Evolutionary conservation across 208 protist species (phyloP), one percentile per base, ranked within the genome.

Genomic region (Wallacemonas sp.): DNA sequence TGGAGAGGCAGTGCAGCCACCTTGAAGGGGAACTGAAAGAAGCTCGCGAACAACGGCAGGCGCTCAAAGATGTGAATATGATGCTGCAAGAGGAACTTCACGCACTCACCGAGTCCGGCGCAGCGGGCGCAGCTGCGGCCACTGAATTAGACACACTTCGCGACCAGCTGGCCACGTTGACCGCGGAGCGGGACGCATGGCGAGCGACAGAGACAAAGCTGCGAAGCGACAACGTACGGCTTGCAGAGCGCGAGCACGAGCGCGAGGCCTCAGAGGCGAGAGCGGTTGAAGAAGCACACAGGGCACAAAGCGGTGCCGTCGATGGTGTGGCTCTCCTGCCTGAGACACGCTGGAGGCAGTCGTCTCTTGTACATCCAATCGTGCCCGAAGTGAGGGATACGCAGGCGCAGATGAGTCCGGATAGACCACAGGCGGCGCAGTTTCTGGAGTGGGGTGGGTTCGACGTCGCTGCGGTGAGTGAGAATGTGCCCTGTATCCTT

Each of bases 401-500:
- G 21, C 19, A 54, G n/a, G 24, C 39, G n/a, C 6, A 21, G 34
- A 45, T 42, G 52, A 19, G 37, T 21, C n/a, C 22, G 10, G 9
- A 22, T 15, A 33, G 69, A 36, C 70, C 70, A 22, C 21, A 46
- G 27, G 5, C 2, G 2, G 63, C 27, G 15, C 4, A 4, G 1
- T 61, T 70, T 21, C 34, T 44, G 37, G 45, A 63, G 24, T 89
- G 83, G 76, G 69, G 50, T 3, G 50, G 38, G 0, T 89, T 79
- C 66, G 83, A 89, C 61, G 67, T 58, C 19, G 54, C 76, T 0
- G 70, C 59, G 13, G 57, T 66, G 13, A 55, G 69, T 0, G 44
- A 62, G 27, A 44, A 61, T 13, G 73, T 83, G n/a, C 61, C 65
- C 5, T 85, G 75, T n/a, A 53, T 85, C 13, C 62, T 91, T 10